Evolutionary conservation across 495 filamentous ascomycete species (phyloP).

Genomic region (Penicillium simplicissimum): DNA sequence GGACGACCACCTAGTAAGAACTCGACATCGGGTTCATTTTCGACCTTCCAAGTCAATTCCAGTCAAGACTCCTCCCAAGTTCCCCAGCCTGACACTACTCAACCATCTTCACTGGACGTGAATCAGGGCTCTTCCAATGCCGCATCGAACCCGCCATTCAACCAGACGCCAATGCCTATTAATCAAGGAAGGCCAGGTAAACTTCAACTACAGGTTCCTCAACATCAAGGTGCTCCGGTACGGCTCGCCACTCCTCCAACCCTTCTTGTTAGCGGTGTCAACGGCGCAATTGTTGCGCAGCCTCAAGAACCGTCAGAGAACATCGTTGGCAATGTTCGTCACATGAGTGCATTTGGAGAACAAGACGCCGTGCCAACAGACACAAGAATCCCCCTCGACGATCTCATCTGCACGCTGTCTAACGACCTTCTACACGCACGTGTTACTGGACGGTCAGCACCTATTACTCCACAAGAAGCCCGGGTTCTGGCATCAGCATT

Average conservation of each 20-base stretch:
- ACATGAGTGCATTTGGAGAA: constrained; percentile 9
- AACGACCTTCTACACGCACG: constrained; percentile 35
- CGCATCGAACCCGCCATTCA: constrained; percentile 24
- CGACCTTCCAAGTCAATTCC: constrained; percentile 79
- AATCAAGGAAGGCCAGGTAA: constrained; percentile 43
- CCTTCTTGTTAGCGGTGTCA: constrained; percentile 67
- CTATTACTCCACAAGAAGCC: constrained; percentile 37
- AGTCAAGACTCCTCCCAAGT: constrained; percentile 40
- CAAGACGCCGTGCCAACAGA: constrained; percentile 9
- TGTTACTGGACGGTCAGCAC: constrained; percentile 28
- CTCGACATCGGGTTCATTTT: constrained; percentile 73
- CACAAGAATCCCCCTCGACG: constrained; percentile 33
- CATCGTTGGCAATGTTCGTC: background rate
- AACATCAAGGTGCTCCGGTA: constrained; percentile 70
- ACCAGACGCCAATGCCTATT: constrained; percentile 35
- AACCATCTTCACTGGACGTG: constrained; percentile 31
- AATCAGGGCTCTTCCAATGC: constrained; percentile 28
- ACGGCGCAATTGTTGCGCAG: constrained; percentile 19
- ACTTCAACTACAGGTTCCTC: constrained; percentile 80
- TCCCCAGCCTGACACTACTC: constrained; percentile 26
- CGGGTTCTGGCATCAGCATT: constrained; percentile 34
- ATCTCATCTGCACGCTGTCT: constrained; percentile 39
- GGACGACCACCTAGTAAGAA: constrained; percentile 85
- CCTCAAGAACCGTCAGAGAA: constrained; percentile 1
- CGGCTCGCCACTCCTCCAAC: constrained; percentile 76